These are phyloP conservation scores for Aphanomyces euteiches DNA, from an alignment of 352 stramenopile species.

Conservation along the genomic window DNA sequence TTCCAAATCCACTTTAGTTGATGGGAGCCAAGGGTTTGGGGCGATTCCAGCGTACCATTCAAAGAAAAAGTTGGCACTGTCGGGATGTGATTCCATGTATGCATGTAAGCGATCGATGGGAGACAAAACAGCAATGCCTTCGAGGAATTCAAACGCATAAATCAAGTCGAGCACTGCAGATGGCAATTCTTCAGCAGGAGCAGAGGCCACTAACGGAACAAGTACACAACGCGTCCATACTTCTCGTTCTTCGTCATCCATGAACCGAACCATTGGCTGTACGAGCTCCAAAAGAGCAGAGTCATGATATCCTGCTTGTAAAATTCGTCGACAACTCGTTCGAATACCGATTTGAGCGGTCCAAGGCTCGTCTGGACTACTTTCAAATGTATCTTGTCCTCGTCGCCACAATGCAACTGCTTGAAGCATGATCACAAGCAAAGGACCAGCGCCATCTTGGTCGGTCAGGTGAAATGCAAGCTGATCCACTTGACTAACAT, in stretches of 20 bases:
- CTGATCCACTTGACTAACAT: constrained; percentile 76
- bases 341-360: background rate
- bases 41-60: constrained; percentile 75
- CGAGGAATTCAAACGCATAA: constrained; percentile 47
- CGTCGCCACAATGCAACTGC: background rate
- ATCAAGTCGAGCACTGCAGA: background rate
- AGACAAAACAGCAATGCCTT: constrained; percentile 75
- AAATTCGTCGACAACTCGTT: background rate
- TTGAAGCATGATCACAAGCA: constrained; percentile 8
- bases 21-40: constrained; percentile 55
- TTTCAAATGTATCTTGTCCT: background rate
- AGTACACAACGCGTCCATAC: constrained; percentile 6
- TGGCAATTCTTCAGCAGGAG: background rate
- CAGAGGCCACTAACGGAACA: constrained; percentile 13
- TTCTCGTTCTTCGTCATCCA: constrained; percentile 6
- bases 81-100: constrained; percentile 43
- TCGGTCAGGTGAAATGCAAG: constrained; percentile 56
- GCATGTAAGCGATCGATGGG: constrained; percentile 66
- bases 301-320: constrained; percentile 14
- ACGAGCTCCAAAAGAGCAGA: background rate
- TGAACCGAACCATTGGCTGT: constrained; percentile 2
- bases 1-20: constrained; percentile 29
- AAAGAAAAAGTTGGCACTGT: constrained; percentile 47
- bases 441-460: constrained; percentile 44
- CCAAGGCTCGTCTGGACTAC: background rate